A percentile compares a stretch with the other conserved stretches of the same genome.
Conservation (phyloP, 2,329 filamentous ascomycete genomes). For the Cadophora sp. region DNA sequence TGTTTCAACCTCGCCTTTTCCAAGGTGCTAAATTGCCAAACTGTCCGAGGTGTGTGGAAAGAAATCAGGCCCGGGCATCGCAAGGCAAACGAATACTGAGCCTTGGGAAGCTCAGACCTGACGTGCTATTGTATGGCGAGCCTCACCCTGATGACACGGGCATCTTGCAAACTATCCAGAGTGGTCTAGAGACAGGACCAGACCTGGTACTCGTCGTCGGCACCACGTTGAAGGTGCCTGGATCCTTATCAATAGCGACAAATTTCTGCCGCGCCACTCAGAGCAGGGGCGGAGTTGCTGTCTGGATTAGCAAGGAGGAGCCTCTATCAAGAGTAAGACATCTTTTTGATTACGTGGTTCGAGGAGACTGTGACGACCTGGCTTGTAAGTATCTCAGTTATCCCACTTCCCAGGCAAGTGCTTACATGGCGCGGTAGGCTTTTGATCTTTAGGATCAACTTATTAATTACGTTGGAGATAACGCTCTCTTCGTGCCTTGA, state of each 20-base stretch:
- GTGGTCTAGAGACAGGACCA: background rate
- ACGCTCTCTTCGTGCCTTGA: too few relatives aligned
- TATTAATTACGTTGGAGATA: too few relatives aligned
- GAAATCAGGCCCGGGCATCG: constrained; percentile 28
- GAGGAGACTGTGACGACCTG: background rate
- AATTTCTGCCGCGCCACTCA: constrained; percentile 1
- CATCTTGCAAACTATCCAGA: background rate
- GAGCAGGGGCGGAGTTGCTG: background rate
- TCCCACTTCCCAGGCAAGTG: background rate
- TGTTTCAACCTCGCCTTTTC: constrained; percentile 31
- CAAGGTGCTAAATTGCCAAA: constrained; percentile 29
- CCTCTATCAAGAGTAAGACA: background rate
- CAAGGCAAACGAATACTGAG: constrained; percentile 27
- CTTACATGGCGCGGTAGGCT: background rate
- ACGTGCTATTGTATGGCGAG: background rate
- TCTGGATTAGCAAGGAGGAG: constrained; percentile 1
- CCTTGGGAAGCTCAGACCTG: constrained; percentile 23
- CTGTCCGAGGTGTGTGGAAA: constrained; percentile 31
- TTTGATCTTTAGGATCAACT: too few relatives aligned
- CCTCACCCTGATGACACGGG: background rate
- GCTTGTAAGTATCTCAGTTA: background rate
- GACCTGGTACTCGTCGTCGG: constrained; percentile 1
- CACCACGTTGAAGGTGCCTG: background rate
- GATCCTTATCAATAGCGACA: background rate
- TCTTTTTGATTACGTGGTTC: background rate